phyloP scores from a whole-genome alignment of 257 asterid genomes.

The Anisodus tanguticus region DNA sequence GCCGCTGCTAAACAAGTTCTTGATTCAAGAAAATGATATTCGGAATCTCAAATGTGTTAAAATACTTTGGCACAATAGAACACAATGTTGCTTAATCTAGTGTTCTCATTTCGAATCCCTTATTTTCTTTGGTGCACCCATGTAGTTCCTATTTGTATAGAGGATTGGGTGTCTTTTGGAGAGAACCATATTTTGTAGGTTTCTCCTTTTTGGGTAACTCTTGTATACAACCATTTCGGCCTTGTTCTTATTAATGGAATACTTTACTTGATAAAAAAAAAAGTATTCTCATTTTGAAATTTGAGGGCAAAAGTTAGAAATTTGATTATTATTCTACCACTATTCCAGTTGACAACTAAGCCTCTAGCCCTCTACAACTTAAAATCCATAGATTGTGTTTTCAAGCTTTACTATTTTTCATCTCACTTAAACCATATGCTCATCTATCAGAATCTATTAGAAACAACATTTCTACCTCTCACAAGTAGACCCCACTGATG shows the following conservation, averaged over 20 bases:
- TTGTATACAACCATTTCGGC: too few relatives aligned
- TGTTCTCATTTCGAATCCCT: neutral
- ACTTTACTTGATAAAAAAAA: too few relatives aligned
- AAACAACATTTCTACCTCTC: too few relatives aligned
- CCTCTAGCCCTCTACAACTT: constrained; percentile 9
- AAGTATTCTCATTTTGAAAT: neutral
- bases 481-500: too few relatives aligned
- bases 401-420: neutral
- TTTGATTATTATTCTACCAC: neutral
- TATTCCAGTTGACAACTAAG: neutral
- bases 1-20: neutral
- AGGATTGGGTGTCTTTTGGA: too few relatives aligned
- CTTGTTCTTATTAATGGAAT: too few relatives aligned
- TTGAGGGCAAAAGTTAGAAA: neutral
- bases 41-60: neutral
- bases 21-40: neutral
- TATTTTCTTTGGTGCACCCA: too few relatives aligned
- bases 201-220: too few relatives aligned
- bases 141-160: too few relatives aligned
- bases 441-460: too few relatives aligned
- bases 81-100: neutral
- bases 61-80: neutral
- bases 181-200: too few relatives aligned
- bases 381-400: constrained; percentile 6
- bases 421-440: neutral